Evolutionary conservation across 2,329 filamentous ascomycete genomes (phyloP), one percentile per base, ranked within the genome.

Genomic region (Ramularia endophylla): DNA sequence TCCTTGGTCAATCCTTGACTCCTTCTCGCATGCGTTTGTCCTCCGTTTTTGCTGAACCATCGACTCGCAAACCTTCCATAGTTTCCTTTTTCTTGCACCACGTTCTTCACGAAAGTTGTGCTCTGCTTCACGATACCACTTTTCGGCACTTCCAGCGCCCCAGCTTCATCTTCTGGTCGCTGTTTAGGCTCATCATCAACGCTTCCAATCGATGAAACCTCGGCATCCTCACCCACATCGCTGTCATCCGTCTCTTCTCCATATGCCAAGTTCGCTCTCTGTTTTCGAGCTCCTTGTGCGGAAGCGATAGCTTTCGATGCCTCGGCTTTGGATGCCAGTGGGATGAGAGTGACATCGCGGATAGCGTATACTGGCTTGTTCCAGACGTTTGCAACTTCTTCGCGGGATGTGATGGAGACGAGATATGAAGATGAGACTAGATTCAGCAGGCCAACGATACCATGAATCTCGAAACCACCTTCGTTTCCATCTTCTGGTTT

Each of bases 21-120:
- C 18, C 82, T 74, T 53, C 80, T 78, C 51, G 80, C 80, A 46
- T 85, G 83, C 46, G 80, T 69, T 38, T 80, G 82, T 85, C 88
- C 90, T 0, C 86, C 88, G 47, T 80, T 83, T 50, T 78, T 81
- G 31, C 87, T 92, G 60, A 97, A 92, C 92, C 92, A 98, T 45
- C 83, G 81, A 48, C 88, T 79, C 0, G 90, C 87, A 61, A 97
- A 95, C 27, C 86, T 75, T 4, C 89, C 90, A 62, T 95, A 97
- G 48, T 81, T 81, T 0, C 89, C 88, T 53, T 80, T 83, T 43
- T 79, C 81, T 27, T 81, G 78, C 40, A 95, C 90, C 1, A 97
- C 89, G 67, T 97, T 86, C 63, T 94, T 81, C 0, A 84, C 87
- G 44, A 95, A 81, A 52, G 82, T 88, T 49, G 74, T 81, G n/a